phyloP scores from a whole-genome alignment of 768 basidiomycete genomes.

The Leucosporidium creatinivorum region DNA sequence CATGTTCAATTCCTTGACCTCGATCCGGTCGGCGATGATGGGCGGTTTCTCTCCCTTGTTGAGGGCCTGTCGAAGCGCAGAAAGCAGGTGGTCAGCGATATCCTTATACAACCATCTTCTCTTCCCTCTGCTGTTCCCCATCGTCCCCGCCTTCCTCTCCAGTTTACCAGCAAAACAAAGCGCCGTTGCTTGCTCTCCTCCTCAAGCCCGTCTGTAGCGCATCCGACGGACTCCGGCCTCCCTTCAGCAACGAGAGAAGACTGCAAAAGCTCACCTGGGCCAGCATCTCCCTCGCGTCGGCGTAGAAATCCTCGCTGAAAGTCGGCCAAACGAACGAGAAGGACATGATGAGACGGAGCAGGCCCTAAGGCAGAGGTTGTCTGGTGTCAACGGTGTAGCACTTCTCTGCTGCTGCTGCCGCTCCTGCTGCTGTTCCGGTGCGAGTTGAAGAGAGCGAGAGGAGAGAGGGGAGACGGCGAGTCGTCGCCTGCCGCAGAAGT shows the following conservation, averaged over 20 bases:
- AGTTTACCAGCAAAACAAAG: background rate
- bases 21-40: slow-evolving; percentile 92
- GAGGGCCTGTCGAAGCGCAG: slow-evolving; percentile 51
- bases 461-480: no score
- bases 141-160: background rate
- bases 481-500: no score
- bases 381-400: no score
- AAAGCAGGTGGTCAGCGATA: background rate
- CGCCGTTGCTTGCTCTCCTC: no score
- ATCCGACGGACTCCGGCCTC: no score
- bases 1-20: slow-evolving; percentile 99
- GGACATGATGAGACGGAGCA: slow-evolving; percentile 38
- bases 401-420: no score
- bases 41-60: slow-evolving; percentile 97
- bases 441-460: background rate
- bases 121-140: background rate
- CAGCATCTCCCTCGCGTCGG: slow-evolving; percentile 93
- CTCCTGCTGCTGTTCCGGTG: no score
- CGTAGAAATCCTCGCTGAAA: slow-evolving; percentile 93
- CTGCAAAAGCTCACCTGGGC: slow-evolving; percentile 51
- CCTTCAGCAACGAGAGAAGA: background rate
- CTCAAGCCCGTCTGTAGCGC: no score
- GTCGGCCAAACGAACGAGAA: slow-evolving; percentile 84
- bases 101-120: no score
- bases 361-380: background rate